A percentile compares a stretch with the other conserved stretches of the same genome.
phyloP scores from a whole-genome alignment of 192 early-diverging fungal species.

The Jimgerdemannia lactiflua region DNA sequence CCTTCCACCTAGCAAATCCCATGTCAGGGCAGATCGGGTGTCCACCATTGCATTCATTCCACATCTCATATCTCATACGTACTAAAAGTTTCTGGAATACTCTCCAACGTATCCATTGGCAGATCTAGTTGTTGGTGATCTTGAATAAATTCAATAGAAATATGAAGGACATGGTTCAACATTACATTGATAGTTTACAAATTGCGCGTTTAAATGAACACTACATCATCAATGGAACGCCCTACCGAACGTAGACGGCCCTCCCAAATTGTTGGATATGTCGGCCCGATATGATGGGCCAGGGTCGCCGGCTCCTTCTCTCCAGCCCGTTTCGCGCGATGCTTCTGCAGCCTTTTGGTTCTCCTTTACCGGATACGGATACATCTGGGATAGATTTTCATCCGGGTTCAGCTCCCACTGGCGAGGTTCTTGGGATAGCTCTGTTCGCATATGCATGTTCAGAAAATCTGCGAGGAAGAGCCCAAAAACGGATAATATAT shows the following conservation, averaged over 20 bases:
- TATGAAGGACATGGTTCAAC: too few relatives aligned
- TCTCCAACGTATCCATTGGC: neutral
- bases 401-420: constrained; percentile 18
- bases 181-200: too few relatives aligned
- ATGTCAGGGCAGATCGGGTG: too few relatives aligned
- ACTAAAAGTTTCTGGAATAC: neutral
- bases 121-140: neutral
- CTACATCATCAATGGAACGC: too few relatives aligned
- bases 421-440: constrained; percentile 26
- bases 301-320: neutral
- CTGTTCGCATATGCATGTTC: constrained; percentile 1
- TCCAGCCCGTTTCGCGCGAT: neutral
- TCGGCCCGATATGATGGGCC: neutral
- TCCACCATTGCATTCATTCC: too few relatives aligned
- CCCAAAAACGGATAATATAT: constrained; percentile 8
- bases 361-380: constrained; percentile 33
- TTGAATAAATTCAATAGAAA: neutral
- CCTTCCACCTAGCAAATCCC: too few relatives aligned
- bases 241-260: neutral
- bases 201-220: too few relatives aligned
- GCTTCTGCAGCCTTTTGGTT: neutral
- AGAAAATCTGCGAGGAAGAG: constrained; percentile 2
- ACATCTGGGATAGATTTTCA: constrained; percentile 30
- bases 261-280: neutral
- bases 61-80: too few relatives aligned